phyloP scores from a whole-genome alignment of 331 rosid species.

The Phaseolus coccineus region DNA sequence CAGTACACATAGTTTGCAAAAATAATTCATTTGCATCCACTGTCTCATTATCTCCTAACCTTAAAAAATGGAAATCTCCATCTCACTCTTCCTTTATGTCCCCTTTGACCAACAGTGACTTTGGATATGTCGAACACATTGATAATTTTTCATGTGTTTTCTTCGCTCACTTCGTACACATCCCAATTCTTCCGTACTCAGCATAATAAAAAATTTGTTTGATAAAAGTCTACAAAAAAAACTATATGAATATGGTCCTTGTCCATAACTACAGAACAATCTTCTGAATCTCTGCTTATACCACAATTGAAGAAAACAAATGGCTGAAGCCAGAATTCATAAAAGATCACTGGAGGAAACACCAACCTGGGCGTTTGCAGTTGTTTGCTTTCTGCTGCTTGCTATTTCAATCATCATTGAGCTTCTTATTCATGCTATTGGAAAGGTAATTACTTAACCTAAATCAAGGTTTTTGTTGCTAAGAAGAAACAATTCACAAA shows the following conservation, averaged over 20 bases:
- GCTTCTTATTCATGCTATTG: constrained; percentile 62
- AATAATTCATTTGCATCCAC: no score
- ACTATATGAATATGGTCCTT: background rate
- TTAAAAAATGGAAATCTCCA: no score
- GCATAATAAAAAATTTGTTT: background rate
- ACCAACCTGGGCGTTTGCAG: constrained; percentile 92
- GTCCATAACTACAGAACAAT: background rate
- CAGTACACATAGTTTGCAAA: no score
- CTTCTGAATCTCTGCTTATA: background rate
- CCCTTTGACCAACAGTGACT: no score
- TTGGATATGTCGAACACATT: no score
- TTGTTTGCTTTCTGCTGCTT: constrained; percentile 74
- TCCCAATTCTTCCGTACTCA: no score
- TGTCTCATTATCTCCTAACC: no score
- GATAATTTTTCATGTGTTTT: no score
- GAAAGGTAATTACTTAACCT: constrained; percentile 50
- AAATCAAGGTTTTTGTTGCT: background rate
- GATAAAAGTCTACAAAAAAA: background rate
- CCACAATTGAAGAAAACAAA: background rate
- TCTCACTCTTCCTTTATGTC: no score
- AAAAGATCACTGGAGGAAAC: constrained; percentile 71
- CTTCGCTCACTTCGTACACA: no score
- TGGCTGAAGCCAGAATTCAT: background rate
- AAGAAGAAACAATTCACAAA: background rate
- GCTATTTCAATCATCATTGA: constrained; percentile 74